Percentiles rank a stretch among this genome's conserved stretches.
Evolutionary conservation across 1,284 basidiomycete species (phyloP).

Genomic region (Cutaneotrichosporon cavernicola): DNA sequence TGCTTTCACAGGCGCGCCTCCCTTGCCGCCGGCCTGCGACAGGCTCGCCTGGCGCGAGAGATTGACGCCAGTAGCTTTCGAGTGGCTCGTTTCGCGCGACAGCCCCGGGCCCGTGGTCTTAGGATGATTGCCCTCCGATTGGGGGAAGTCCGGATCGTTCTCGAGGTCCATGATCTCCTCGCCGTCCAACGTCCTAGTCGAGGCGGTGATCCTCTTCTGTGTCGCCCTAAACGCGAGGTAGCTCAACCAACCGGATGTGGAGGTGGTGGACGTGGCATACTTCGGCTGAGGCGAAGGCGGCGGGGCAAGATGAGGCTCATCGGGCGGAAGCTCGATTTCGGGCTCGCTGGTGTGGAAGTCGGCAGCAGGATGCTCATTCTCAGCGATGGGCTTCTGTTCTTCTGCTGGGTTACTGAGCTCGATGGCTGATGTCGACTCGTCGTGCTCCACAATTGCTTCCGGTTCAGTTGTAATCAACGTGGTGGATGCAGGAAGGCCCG

Average conservation of each 20-base stretch:
- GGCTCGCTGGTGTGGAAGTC: not conserved
- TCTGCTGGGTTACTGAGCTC: slow-evolving; percentile 19
- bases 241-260: slow-evolving; percentile 44
- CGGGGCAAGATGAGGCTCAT: not conserved
- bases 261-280: slow-evolving; percentile 24
- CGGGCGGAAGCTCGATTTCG: not conserved
- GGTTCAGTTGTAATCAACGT: not conserved
- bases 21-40: not conserved
- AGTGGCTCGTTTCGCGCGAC: not conserved
- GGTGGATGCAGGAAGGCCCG: not conserved
- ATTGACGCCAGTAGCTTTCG: not conserved
- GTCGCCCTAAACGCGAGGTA: slow-evolving; percentile 45
- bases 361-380: not conserved
- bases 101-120: not conserved
- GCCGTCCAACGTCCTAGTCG: slow-evolving; percentile 21
- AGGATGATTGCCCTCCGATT: slow-evolving; percentile 8
- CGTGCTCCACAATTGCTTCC: not conserved
- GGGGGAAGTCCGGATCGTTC: slow-evolving; percentile 46
- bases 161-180: slow-evolving; percentile 51
- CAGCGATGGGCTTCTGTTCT: slow-evolving; percentile 22
- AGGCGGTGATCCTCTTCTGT: slow-evolving; percentile 41
- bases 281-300: slow-evolving; percentile 7
- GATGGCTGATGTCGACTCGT: slow-evolving; percentile 9
- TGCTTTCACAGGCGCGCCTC: not conserved
- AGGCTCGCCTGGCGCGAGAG: slow-evolving; percentile 5